Conservation (phyloP, 2,329 filamentous ascomycete species). For the Fusarium illudens region DNA sequence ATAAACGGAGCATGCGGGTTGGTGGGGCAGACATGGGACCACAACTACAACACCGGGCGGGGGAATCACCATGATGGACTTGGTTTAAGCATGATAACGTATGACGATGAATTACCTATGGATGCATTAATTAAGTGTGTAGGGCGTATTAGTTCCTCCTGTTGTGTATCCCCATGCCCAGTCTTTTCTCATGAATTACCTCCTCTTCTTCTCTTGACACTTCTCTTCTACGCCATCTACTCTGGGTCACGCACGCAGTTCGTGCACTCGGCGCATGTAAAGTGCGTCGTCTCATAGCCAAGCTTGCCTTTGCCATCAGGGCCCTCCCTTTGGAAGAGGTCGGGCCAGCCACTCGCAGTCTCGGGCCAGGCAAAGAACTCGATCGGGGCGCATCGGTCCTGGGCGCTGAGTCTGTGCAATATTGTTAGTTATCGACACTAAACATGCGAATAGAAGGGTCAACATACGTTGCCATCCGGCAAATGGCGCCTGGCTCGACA, state of each 20-base stretch:
- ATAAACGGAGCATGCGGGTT: accelerated
- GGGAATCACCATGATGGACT: not conserved
- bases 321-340: constrained; percentile 27
- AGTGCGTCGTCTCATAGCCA: constrained; percentile 36
- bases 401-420: constrained; percentile 9
- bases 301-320: constrained; percentile 23
- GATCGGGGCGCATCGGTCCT: constrained; percentile 21
- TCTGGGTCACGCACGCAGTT: constrained; percentile 28
- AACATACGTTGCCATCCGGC: constrained; percentile 37
- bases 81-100: not conserved
- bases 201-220: not conserved
- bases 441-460: not conserved
- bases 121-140: not conserved
- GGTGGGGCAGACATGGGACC: not conserved
- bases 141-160: not conserved
- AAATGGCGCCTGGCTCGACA: constrained; percentile 37
- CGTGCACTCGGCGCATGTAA: constrained; percentile 38
- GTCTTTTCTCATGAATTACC: not conserved
- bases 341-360: constrained; percentile 32
- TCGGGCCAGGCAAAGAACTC: constrained; percentile 41
- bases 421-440: constrained; percentile 7
- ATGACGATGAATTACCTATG: constrained; percentile 10
- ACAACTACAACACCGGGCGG: not conserved
- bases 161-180: not conserved
- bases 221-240: not conserved